Evolutionary conservation across 495 filamentous ascomycete species (phyloP).

Genomic region (Zalerion maritima): DNA sequence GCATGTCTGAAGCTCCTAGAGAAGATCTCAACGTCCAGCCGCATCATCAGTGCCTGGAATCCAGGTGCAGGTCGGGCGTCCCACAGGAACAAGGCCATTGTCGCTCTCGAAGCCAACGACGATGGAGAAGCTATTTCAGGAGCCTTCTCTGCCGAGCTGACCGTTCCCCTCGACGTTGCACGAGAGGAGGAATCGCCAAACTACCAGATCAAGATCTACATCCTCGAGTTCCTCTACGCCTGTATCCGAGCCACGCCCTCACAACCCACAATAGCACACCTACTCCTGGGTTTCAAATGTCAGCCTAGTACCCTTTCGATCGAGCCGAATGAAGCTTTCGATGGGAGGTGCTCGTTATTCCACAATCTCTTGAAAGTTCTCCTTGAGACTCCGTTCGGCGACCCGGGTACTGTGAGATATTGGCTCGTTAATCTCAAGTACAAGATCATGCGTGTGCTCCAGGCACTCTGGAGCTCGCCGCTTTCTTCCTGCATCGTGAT

Average conservation of each 20-base stretch:
- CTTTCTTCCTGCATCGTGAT: slow-evolving; percentile 62
- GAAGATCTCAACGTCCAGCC: slow-evolving; percentile 68
- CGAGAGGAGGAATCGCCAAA: slow-evolving; percentile 45
- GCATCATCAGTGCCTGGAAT: slow-evolving; percentile 45
- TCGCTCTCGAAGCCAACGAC: slow-evolving; percentile 55
- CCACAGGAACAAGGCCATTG: slow-evolving; percentile 63
- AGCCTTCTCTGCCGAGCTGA: slow-evolving; percentile 50
- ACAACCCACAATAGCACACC: slow-evolving; percentile 69
- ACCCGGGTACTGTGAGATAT: slow-evolving; percentile 45
- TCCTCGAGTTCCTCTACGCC: slow-evolving; percentile 69
- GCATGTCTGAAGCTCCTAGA: slow-evolving; percentile 66
- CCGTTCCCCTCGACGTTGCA: slow-evolving; percentile 45
- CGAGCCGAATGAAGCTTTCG: slow-evolving; percentile 47
- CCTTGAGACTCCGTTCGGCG: slow-evolving; percentile 42
- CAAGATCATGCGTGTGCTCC: slow-evolving; percentile 61
- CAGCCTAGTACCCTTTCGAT: slow-evolving; percentile 49
- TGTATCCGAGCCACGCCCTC: slow-evolving; percentile 56
- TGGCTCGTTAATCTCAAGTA: slow-evolving; percentile 62
- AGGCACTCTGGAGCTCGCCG: slow-evolving; percentile 68
- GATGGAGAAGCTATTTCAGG: slow-evolving; percentile 55
- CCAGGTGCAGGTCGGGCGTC: slow-evolving; percentile 31
- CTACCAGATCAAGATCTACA: slow-evolving; percentile 60
- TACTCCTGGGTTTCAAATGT: slow-evolving; percentile 77
- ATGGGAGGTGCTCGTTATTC: slow-evolving; percentile 56
- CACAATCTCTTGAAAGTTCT: slow-evolving; percentile 60